Base-by-base conservation (phyloP, 2,329 filamentous ascomycete genomes). In the Monosporascus sp. region DNA sequence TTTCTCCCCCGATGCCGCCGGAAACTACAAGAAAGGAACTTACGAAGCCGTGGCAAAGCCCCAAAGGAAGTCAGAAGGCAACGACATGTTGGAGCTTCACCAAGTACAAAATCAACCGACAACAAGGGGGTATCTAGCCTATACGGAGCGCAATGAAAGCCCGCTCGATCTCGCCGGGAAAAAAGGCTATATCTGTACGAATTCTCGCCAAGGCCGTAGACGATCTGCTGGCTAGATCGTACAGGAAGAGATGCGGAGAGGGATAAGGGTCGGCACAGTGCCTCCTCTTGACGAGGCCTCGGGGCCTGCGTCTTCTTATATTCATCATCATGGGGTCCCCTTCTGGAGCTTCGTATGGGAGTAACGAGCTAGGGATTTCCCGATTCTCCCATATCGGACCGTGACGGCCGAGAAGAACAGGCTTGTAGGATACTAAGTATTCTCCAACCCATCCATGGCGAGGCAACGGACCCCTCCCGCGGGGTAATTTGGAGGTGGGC, bases 41-140 rank as follows among this genome's bases (percentile, higher is more conserved):
- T 72, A 88, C 85, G 83, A 78, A 57, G 88, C 88, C 39, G 88
- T 92, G 63, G 88, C 88, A 71, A 90, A 91, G 51, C 88, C 88
- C 88, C 87, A 91, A 55, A 83, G 72, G 70, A 92, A 90, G 68
- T 89, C 85, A 52, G 79, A 77, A 39, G 84, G 84, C 52, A 90
- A 76, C 65, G 77, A 75, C 78, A 82, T 82, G 62, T 57, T 71
- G 62, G 44, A 46, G 58, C 55, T 41, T 46, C 27, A 44, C 52
- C 25, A 52, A 52, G 22, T 53, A n/a, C 18, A 17, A 27, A 42
- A 53, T 51, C 31, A 44, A 50, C 53, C 36, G 38, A 37, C 48
- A 50, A 62, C 22, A 52, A 42, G 53, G 52, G 36, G 53, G 49
- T 58, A 56, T 58, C 53, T 62, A 62, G 53, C 52, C 51, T 60